phyloP scores from a whole-genome alignment of 176 grass and related monocot genomes.

The Coix lacrymajobi region DNA sequence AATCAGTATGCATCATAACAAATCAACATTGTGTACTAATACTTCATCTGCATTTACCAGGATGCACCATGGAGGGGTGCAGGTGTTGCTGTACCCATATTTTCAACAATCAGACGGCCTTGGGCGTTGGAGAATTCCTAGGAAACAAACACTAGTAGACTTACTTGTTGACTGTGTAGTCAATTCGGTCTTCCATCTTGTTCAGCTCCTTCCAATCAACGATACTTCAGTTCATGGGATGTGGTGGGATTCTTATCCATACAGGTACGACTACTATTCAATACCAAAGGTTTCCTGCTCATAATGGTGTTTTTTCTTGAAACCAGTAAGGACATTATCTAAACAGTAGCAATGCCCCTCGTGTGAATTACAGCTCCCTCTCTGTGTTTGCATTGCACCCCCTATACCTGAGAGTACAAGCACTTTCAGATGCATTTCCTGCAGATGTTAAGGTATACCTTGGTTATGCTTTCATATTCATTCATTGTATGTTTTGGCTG shows the following conservation, averaged over 20 bases:
- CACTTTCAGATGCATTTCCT: constrained; percentile 80
- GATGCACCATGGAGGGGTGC: constrained; percentile 86
- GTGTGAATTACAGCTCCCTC: constrained; percentile 73
- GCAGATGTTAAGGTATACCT: constrained; percentile 65
- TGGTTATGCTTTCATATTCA: constrained; percentile 16
- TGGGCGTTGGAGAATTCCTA: constrained; percentile 97
- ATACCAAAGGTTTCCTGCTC: not conserved
- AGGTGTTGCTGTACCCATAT: constrained; percentile 92
- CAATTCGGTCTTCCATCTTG: constrained; percentile 91
- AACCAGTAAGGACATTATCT: constrained; percentile 2
- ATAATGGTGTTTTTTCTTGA: not conserved
- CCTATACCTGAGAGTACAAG: constrained; percentile 88
- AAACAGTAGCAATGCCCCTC: constrained; percentile 19
- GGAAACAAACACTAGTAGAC: constrained; percentile 89
- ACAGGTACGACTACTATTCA: constrained; percentile 52
- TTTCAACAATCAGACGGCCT: constrained; percentile 75
- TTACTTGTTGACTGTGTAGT: constrained; percentile 96
- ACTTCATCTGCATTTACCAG: constrained; percentile 48
- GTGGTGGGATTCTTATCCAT: constrained; percentile 99
- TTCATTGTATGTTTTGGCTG: not conserved
- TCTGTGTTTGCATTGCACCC: constrained; percentile 96
- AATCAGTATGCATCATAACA: constrained; percentile 13
- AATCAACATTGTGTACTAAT: constrained; percentile 6
- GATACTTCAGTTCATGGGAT: constrained; percentile 93
- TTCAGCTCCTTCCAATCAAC: constrained; percentile 92